Base-by-base conservation (phyloP, 2,329 filamentous ascomycete genomes). In the Claviceps digitariae region DNA sequence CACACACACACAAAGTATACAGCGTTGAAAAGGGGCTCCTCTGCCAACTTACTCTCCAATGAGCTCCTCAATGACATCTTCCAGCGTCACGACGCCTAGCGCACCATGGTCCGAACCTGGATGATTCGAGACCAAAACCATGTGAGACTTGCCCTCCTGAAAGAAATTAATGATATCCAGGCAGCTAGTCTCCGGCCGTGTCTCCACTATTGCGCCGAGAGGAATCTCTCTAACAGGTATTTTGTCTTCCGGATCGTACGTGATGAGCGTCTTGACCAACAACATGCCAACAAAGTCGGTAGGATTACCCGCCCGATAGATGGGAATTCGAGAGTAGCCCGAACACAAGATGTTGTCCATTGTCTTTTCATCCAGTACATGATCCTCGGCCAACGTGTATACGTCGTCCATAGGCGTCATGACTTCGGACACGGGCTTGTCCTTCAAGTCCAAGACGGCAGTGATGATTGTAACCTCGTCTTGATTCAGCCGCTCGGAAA, bases 331-430 rank as follows among this genome's bases (percentile, higher is more conserved):
- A 13, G 93, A 97, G 69, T 97, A 98, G 47, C 93, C 93, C 48
- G 90, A 90, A 1, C 88, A 90, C 8, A 97, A 76, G 54, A 98
- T 96, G 56, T 82, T 81, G 67, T 97, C 89, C 85, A 97, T 97
- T 60, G 90, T 97, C 63, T 83, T 77, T 68, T 97, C 91, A 63
- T 98, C 90, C 54, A 98, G 72, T 2, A 97, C 77, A 4, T 91
- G 93, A 63, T 98, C 90, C 51, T 91, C 87, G n/a, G 90, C 90
- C 81, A 98, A 88, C 56, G 87, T 91, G 66, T 95, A 98, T 49
- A 97, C 93, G 65, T 98, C 90, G 47, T 88, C 83, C 87, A 98
- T 97, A 1, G 93, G 93, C 0, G 94, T 98, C 93, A 98, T 98
- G 65, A 98, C 95, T 64, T 82, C 86, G 46, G 88, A 89, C 7